Evolutionary conservation across 2,329 filamentous ascomycete genomes (phyloP).

Genomic region (Xenoacremonium recifei): DNA sequence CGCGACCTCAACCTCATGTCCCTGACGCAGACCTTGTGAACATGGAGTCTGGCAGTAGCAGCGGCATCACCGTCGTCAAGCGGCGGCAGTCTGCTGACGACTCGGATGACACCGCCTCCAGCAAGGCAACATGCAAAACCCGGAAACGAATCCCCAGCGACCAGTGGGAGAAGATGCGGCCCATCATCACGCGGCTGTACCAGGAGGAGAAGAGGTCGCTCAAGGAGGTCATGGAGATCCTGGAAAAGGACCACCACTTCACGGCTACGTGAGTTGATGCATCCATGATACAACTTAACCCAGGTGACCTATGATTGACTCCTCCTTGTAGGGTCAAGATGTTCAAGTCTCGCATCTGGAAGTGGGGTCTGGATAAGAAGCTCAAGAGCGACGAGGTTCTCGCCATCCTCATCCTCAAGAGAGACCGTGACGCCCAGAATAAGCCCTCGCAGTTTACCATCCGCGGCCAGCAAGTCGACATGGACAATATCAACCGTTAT

Average conservation of each 20-base stretch:
- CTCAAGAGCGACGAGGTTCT: conserved; percentile 40
- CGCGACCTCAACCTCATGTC: too few relatives aligned
- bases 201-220: conserved; percentile 40
- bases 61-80: conserved; percentile 20
- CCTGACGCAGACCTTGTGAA: not conserved
- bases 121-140: conserved; percentile 20
- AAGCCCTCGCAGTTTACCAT: conserved; percentile 36
- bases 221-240: conserved; percentile 40
- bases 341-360: conserved; percentile 42
- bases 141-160: conserved; percentile 32
- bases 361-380: conserved; percentile 43
- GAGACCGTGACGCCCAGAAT: conserved; percentile 34
- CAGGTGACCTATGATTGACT: conserved; percentile 6
- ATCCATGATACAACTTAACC: too few relatives aligned
- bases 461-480: conserved; percentile 36
- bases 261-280: conserved; percentile 35
- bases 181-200: conserved; percentile 37
- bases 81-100: conserved; percentile 24
- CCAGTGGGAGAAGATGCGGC: conserved; percentile 33
- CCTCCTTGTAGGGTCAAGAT: conserved; percentile 35
- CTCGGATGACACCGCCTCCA: conserved; percentile 28
- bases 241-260: conserved; percentile 37
- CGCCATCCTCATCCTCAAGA: conserved; percentile 35
- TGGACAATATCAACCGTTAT: conserved; percentile 40
- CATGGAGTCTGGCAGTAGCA: conserved; percentile 21